A percentile compares a stretch with the other conserved stretches of the same genome.
phyloP scores from a whole-genome alignment of 163 green algal genomes.

The Prototheca wickerhamii region DNA sequence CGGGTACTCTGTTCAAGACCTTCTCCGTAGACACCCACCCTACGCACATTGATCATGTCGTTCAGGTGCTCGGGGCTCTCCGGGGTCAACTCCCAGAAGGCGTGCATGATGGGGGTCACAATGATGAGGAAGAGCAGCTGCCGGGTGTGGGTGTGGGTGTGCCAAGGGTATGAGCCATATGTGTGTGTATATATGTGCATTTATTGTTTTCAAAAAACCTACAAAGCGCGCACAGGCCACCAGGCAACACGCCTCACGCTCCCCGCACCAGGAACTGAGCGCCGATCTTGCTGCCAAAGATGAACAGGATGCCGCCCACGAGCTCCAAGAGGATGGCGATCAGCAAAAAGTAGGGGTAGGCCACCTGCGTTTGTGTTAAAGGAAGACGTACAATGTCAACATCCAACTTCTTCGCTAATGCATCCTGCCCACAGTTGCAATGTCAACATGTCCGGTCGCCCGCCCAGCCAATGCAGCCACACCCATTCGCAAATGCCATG shows the following conservation, averaged over 20 bases:
- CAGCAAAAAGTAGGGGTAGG: slow-evolving; percentile 15
- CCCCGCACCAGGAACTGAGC: slow-evolving; percentile 19
- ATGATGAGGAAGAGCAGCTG: slow-evolving; percentile 26
- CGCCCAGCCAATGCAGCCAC: no score
- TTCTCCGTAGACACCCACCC: background rate
- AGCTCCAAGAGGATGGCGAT: slow-evolving; percentile 20
- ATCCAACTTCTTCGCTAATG: background rate
- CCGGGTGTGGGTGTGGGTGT: background rate
- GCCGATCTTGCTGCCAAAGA: slow-evolving; percentile 14
- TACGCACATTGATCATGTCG: slow-evolving; percentile 20
- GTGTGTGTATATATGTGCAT: background rate
- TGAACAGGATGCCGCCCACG: slow-evolving; percentile 23
- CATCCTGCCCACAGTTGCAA: no score
- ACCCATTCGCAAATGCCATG: background rate
- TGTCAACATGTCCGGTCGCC: background rate
- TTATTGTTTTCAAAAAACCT: background rate
- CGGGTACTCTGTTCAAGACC: background rate
- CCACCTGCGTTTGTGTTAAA: background rate
- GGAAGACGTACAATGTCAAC: background rate
- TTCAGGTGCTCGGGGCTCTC: slow-evolving; percentile 11
- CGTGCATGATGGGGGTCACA: slow-evolving; percentile 36
- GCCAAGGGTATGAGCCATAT: background rate
- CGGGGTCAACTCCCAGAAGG: slow-evolving; percentile 27
- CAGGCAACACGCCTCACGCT: background rate
- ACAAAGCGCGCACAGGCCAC: background rate